Percentiles rank a stretch among this genome's conserved stretches.
phyloP scores from a whole-genome alignment of 139 green algal genomes.

The Haematococcus lacustris region DNA sequence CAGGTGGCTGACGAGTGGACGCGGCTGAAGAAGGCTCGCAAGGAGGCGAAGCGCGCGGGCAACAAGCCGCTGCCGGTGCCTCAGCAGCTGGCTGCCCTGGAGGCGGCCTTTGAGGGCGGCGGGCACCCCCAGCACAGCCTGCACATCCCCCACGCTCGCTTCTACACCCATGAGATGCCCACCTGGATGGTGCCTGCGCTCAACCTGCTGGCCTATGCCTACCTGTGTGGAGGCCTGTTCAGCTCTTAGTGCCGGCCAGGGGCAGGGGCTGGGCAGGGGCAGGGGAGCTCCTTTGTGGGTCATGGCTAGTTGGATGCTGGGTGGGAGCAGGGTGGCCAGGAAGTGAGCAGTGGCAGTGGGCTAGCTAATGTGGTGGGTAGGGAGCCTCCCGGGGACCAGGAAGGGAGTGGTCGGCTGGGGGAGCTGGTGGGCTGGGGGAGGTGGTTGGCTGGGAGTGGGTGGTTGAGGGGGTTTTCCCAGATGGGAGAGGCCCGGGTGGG shows the following conservation, averaged over 20 bases:
- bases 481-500: too few species aligned
- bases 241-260: neutral
- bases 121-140: neutral
- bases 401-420: too few species aligned
- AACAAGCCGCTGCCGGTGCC: neutral
- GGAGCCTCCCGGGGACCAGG: too few species aligned
- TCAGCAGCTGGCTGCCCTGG: neutral
- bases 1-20: constrained; percentile 1
- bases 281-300: too few species aligned
- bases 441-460: too few species aligned
- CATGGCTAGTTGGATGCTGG: neutral
- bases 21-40: neutral
- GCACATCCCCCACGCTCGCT: neutral
- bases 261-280: too few species aligned
- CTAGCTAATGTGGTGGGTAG: too few species aligned
- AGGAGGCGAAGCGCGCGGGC: neutral
- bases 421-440: too few species aligned
- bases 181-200: constrained; percentile 9
- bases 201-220: constrained; percentile 20
- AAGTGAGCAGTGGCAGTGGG: too few species aligned
- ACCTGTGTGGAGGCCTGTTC: constrained; percentile 4
- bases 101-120: neutral
- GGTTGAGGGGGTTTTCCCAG: too few species aligned
- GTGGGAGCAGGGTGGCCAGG: too few species aligned
- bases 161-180: neutral